Base-by-base conservation (phyloP, 2,329 filamentous ascomycete genomes). In the Pseudocercospora pini-densiflorae region DNA sequence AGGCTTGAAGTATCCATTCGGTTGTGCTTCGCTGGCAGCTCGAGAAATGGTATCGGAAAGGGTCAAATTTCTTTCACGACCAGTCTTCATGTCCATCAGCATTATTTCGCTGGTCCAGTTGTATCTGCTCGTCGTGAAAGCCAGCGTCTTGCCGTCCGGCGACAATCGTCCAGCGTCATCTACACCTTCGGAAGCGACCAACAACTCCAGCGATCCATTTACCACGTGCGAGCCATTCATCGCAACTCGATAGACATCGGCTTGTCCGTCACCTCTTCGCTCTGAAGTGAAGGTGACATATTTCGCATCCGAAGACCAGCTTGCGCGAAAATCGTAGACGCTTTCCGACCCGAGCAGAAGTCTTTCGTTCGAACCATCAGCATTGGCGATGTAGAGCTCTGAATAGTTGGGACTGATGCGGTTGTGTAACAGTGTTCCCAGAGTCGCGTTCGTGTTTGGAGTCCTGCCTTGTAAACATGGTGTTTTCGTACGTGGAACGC, bases 221-320 rank as follows among this genome's bases (percentile, higher is more conserved):
- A 23, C 19, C 19, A 19, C 40, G n/a, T 53, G 60, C 12, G 63
- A 33, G 21, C 66, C 66, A 47, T 68, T 62, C 4, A 47, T 45
- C 3, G 40, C 31, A 16, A 63, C 47, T 8, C 66, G 62, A 27
- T 60, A 68, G 5, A 68, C 16, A 40, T 68, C 63, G 7, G 66
- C 59, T 14, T 68, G 60, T 53, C 63, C 62, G n/a, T 64, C 59
- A 33, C 65, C 61, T 16, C 36, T 55, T n/a, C 65, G 58, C 33
- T 67, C 65, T 51, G 43, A 59, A 12, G 65, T 67, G 53, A 67
- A 67, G 6, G 58, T 65, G 24, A 67, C 40, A 33, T 51, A 67
- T 59, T 65, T 19, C 10, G 62, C 62, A 31, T 67, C 59, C n/a
- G 23, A 2, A 14, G 65, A 64, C 24, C 54, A 67, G 12, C 29